Evolutionary conservation across 345 rosid genomes (phyloP), one percentile per base, ranked within the genome.

Genomic region (Abelmoschus esculentus): DNA sequence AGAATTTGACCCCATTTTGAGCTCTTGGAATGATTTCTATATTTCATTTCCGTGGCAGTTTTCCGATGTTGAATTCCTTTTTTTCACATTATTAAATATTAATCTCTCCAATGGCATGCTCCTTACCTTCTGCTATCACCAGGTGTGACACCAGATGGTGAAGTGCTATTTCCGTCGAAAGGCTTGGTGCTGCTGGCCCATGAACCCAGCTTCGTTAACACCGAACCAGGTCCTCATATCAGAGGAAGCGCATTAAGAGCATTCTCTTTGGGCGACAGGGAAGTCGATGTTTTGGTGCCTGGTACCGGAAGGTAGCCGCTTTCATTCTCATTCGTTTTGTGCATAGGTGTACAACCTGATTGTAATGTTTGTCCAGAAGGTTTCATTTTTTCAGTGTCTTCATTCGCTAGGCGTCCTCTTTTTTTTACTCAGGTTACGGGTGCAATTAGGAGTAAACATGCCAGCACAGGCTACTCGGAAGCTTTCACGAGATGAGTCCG

Each of bases 391-490:
- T 10, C 46, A 42, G 11, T 42, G 46, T 9, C 17, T 61, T 36
- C 17, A 38, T 61, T 61, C 29, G 18, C 7, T 10, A 8, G 0
- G 26, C n/a, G 4, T 53, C 18, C 18, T 3, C 46, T 9, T 55
- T 64, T 55, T 64, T 15, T 56, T 26, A 10, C 28, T 58, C 81
- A 93, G 98, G 84, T 76, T 93, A 66, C 87, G 87, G 29, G 98
- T 93, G 64, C 97, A 93, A 64, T 65, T 93, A 72, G 98, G 98
- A 68, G 98, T 91, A 66, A 89, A 93, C 85, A 91, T 93, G 98
- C 98, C 97, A 1, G 95, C 98, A 4, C 92, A 86, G 78, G 98
- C 96, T 38, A 86, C 74, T 65, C 90, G 69, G 61, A 88, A 83
- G 81, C 78, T 91, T 75, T 67, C 5, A 19, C 83, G 76, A 54